Evolutionary conservation across 2,329 filamentous ascomycete genomes (phyloP), one percentile per base, ranked within the genome.

Genomic region (Fusarium sp.): DNA sequence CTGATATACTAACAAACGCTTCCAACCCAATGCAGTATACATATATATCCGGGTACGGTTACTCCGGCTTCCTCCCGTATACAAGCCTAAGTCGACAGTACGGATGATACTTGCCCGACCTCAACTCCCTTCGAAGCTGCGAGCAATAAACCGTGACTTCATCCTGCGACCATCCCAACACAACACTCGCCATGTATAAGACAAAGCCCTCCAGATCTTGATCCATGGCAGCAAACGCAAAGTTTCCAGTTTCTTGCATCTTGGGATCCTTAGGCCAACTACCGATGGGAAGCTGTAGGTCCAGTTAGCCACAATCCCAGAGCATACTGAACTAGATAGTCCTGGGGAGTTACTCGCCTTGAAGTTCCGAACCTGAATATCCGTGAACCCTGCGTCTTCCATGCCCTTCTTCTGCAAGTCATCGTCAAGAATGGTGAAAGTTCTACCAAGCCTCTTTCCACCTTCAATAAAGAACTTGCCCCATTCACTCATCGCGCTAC

Each of bases 91-190:
- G 20, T 9, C 69, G 62, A 20, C 67, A 71, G 39, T 71, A 71
- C 5, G 69, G 69, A 24, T 71, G 69, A 17, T 58, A 17, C 22
- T 28, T 67, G 4, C 22, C 14, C 0, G 52, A 54, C 0, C 67
- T 69, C 33, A 71, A 20, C 33, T 71, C 69, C 12, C 55, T 57
- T 7, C 69, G 49, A 15, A 71, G 62, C 13, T 71, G 69, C 9
- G 69, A 66, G n/a, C 69, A 71, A 41, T 71, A 71, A 20, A 71
- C 51, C 3, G 22, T 41, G 1, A 71, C 69, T 24, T 71, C 61
- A 12, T 71, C 69, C 18, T 47, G 55, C 0, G 69, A 71, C 69
- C 69, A 71, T 2, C 67, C 69, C 14, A 71, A 7, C 11, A 71
- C 67, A 12, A 56, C 44, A 12, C 69, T 71, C 8, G 59, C 49